These are phyloP conservation scores for Geosmithia putterillii DNA, from an alignment of 2,329 filamentous ascomycete species.

Conservation along the genomic window DNA sequence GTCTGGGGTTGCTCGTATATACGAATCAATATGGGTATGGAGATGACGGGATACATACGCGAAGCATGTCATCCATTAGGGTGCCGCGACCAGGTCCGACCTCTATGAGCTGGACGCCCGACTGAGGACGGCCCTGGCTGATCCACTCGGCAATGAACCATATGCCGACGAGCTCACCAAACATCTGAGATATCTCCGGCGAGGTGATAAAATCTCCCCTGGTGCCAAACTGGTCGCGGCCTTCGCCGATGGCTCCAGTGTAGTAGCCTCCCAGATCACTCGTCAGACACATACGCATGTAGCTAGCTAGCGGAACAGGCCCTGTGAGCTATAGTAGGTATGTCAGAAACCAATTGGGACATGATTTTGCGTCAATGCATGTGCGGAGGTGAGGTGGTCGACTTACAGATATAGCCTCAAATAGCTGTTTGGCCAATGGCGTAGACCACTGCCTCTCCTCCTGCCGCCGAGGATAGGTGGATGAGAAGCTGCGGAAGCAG, in stretches of 20 bases:
- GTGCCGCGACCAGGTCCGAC: slow-evolving; percentile 90
- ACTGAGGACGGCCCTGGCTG: slow-evolving; percentile 63
- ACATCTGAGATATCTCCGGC: slow-evolving; percentile 93
- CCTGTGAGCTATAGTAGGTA: slow-evolving; percentile 50
- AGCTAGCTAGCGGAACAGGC: slow-evolving; percentile 81
- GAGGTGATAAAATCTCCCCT: slow-evolving; percentile 95
- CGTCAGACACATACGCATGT: slow-evolving; percentile 98
- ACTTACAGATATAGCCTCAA: slow-evolving; percentile 70
- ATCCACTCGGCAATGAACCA: slow-evolving; percentile 98
- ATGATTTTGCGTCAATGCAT: too few relatives aligned
- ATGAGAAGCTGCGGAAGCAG: slow-evolving; percentile 13
- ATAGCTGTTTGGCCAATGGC: slow-evolving; percentile 75
- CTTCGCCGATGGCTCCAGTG: slow-evolving; percentile 56
- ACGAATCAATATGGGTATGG: not conserved
- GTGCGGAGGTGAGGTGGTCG: too few relatives aligned
- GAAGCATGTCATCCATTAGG: slow-evolving; percentile 90
- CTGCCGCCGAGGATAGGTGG: slow-evolving; percentile 7
- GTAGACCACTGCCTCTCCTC: slow-evolving; percentile 70
- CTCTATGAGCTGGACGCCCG: slow-evolving; percentile 80
- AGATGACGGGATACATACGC: slow-evolving; percentile 49
- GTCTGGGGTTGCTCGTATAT: too few relatives aligned
- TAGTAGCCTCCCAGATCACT: slow-evolving; percentile 89
- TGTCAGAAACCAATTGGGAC: not conserved
- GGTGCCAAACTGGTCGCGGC: slow-evolving; percentile 78
- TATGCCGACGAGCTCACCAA: slow-evolving; percentile 85